Evolutionary conservation across 2,329 filamentous ascomycete species (phyloP).

Genomic region (Cercospora beticola): DNA sequence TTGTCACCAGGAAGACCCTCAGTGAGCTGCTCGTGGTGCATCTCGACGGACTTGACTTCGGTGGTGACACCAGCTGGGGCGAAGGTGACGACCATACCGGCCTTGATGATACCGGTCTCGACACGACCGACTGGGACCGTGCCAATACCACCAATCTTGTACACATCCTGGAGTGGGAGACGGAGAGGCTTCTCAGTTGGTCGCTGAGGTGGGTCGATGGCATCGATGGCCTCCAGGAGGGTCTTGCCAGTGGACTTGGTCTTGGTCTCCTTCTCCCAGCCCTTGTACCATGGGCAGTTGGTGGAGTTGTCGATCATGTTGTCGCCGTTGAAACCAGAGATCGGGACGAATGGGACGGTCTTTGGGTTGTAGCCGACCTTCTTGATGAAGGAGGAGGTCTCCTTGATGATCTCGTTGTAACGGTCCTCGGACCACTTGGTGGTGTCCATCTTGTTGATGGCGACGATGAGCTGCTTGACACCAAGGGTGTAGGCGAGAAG

Average conservation of each 20-base stretch:
- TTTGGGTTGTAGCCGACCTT: conserved; percentile 99
- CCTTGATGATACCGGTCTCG: conserved; percentile 94
- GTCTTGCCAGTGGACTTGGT: conserved; percentile 89
- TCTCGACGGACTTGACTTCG: conserved; percentile 99
- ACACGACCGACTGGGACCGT: conserved; percentile 99
- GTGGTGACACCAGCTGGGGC: conserved; percentile 98
- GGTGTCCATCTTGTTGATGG: conserved; percentile 99
- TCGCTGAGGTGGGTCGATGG: conserved; percentile 88
- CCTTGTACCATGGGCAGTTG: conserved; percentile 99
- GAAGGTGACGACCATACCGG: conserved; percentile 93
- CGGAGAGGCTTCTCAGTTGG: conserved; percentile 99
- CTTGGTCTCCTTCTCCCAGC: conserved; percentile 99
- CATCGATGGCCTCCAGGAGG: conserved; percentile 97
- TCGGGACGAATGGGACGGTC: conserved; percentile 95
- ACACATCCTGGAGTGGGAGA: conserved; percentile 99
- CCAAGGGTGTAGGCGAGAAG: conserved; percentile 99
- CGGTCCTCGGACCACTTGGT: conserved; percentile 96
- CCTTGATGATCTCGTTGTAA: conserved; percentile 99
- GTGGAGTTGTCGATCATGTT: conserved; percentile 91
- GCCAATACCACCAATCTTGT: conserved; percentile 99
- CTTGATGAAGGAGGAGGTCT: conserved; percentile 99
- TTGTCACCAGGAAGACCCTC: conserved; percentile 99
- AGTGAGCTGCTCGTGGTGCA: conserved; percentile 98
- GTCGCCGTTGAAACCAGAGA: conserved; percentile 99
- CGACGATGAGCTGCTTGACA: conserved; percentile 99